These are phyloP conservation scores for Artemisia argyi DNA, from an alignment of 129 eudicot species.

Conservation along the genomic window DNA sequence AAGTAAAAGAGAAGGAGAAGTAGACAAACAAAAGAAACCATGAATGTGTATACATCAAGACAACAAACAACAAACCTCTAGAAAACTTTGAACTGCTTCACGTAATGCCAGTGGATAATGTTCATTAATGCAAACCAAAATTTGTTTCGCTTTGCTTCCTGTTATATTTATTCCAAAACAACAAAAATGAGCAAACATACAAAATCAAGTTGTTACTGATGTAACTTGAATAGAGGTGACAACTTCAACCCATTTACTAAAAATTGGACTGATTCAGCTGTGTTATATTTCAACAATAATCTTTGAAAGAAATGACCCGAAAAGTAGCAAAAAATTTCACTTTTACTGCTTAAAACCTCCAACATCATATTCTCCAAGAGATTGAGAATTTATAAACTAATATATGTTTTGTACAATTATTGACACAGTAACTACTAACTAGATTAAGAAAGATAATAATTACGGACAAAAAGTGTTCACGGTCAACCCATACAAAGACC, in stretches of 20 bases:
- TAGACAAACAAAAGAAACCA: not conserved
- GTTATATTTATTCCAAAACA: conserved; percentile 11
- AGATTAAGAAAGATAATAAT: not conserved
- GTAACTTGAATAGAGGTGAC: conserved; percentile 7
- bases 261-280: not conserved
- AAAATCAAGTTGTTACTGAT: conserved; percentile 2
- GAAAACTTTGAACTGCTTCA: conserved; percentile 50
- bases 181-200: conserved; percentile 17
- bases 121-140: conserved; percentile 52
- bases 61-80: conserved; percentile 47
- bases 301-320: not conserved
- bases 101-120: conserved; percentile 62
- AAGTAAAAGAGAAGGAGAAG: not conserved
- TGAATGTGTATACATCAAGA: too few species aligned
- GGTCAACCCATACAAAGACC: not conserved
- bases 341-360: not conserved
- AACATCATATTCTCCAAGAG: not conserved
- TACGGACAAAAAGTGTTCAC: not conserved
- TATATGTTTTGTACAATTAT: not conserved
- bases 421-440: not conserved
- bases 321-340: not conserved
- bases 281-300: not conserved
- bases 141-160: conserved; percentile 55
- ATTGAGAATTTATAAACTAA: not conserved
- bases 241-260: conserved; percentile 6